Percentiles rank a stretch among this genome's conserved stretches.
phyloP scores from a whole-genome alignment of 768 basidiomycete species.

The Phylloporus sp. region DNA sequence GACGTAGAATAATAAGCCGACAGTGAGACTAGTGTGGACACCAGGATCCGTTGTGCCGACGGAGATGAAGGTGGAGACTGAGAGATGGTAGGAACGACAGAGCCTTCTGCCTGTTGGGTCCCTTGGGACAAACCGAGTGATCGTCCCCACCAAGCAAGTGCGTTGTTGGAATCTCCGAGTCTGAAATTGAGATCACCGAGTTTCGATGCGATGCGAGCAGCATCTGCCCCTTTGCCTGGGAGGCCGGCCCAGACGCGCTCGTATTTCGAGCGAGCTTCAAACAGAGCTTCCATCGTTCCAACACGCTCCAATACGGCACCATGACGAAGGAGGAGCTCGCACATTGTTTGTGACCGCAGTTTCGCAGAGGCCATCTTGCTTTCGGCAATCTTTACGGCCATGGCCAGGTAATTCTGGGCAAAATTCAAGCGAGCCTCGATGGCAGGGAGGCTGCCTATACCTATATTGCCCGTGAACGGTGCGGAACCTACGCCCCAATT shows the following conservation, averaged over 20 bases:
- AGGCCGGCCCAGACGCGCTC: constrained; percentile 53
- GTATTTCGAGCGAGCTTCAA: constrained; percentile 53
- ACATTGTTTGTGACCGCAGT: constrained; percentile 46
- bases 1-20: constrained; percentile 66
- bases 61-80: constrained; percentile 48
- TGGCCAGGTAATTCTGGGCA: constrained; percentile 49
- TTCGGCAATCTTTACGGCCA: constrained; percentile 45
- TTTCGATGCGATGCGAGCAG: constrained; percentile 57
- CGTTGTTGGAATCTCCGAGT: constrained; percentile 48
- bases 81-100: constrained; percentile 31
- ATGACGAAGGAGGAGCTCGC: constrained; percentile 51
- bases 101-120: constrained; percentile 18
- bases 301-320: constrained; percentile 58
- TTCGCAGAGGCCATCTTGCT: constrained; percentile 33
- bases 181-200: constrained; percentile 62
- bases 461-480: constrained; percentile 31
- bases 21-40: constrained; percentile 60
- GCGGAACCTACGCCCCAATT: constrained; percentile 55
- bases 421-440: constrained; percentile 52
- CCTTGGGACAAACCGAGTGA: constrained; percentile 46
- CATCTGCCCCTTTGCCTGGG: constrained; percentile 35
- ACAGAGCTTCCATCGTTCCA: constrained; percentile 44
- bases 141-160: constrained; percentile 64
- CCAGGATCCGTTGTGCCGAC: constrained; percentile 55
- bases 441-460: constrained; percentile 37